A percentile compares a stretch with the other conserved stretches of the same genome.
Evolutionary conservation across 805 yeast species (phyloP).

Genomic region (Yamadazyma insecticola): DNA sequence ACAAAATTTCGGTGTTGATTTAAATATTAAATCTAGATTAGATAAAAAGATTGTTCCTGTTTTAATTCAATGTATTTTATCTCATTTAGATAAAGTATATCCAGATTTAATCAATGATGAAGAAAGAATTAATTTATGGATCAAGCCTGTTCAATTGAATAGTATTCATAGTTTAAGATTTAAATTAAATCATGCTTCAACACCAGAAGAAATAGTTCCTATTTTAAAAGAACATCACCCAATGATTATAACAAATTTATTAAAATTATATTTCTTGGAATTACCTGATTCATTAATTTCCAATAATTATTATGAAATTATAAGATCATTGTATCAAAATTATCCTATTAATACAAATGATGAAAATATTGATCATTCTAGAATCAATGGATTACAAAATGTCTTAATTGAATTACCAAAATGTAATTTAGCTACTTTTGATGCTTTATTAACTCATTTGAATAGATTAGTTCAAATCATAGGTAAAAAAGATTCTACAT

Average conservation of each 20-base stretch:
- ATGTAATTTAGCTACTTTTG: slow-evolving; percentile 72
- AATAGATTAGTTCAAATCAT: slow-evolving; percentile 50
- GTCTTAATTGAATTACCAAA: slow-evolving; percentile 64
- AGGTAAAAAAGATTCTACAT: slow-evolving; percentile 36
- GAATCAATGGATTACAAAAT: slow-evolving; percentile 62
- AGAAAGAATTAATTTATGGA: slow-evolving; percentile 66
- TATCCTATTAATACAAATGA: slow-evolving; percentile 30
- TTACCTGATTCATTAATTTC: slow-evolving; percentile 76
- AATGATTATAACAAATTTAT: slow-evolving; percentile 58
- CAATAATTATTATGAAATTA: slow-evolving; percentile 56
- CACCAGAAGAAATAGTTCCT: slow-evolving; percentile 25
- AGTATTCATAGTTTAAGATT: slow-evolving; percentile 59
- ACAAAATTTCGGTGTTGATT: slow-evolving; percentile 77
- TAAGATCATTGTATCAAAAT: slow-evolving; percentile 58
- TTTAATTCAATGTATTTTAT: slow-evolving; percentile 57
- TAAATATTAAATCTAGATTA: slow-evolving; percentile 63
- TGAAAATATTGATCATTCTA: slow-evolving; percentile 33
- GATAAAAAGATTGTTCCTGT: slow-evolving; percentile 73
- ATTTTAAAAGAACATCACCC: slow-evolving; percentile 42
- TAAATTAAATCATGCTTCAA: slow-evolving; percentile 39
- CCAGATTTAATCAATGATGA: slow-evolving; percentile 68
- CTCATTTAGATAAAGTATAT: slow-evolving; percentile 63
- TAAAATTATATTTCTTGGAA: slow-evolving; percentile 72
- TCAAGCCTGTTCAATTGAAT: slow-evolving; percentile 55
- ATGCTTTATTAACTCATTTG: slow-evolving; percentile 75